Evolutionary conservation across 176 grass and related monocot species (phyloP).

Genomic region (Oryza coarctata): DNA sequence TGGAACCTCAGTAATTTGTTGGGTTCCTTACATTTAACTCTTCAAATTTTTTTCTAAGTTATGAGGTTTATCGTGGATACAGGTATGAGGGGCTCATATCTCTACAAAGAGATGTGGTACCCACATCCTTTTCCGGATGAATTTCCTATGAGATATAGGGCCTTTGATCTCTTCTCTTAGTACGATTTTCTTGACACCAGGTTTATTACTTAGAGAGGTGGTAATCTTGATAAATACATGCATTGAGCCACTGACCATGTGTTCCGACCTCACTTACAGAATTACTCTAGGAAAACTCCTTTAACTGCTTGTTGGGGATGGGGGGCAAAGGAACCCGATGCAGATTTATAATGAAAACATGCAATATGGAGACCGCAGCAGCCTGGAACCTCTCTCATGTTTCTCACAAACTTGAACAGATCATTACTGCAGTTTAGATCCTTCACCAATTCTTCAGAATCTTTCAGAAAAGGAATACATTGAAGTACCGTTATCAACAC

Average conservation of each 20-base stretch:
- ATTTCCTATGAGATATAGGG: background rate
- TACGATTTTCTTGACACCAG: background rate
- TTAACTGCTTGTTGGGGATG: background rate
- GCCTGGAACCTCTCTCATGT: slow-evolving; percentile 75
- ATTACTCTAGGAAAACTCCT: background rate
- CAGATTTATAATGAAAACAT: background rate
- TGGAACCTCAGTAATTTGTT: background rate
- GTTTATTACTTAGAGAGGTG: background rate
- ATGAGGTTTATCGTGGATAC: background rate
- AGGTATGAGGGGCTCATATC: background rate
- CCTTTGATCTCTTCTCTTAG: background rate
- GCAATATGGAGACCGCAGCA: slow-evolving; percentile 30
- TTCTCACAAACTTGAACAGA: slow-evolving; percentile 81
- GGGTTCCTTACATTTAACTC: background rate
- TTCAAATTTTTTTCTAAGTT: background rate
- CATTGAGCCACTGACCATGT: background rate
- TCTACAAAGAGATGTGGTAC: background rate
- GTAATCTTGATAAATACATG: background rate
- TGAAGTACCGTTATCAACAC: slow-evolving; percentile 55
- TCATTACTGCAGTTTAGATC: slow-evolving; percentile 73
- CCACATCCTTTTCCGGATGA: background rate
- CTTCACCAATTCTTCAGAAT: slow-evolving; percentile 56
- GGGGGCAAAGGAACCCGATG: background rate
- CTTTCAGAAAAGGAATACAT: slow-evolving; percentile 61
- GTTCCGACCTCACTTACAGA: background rate